Percentiles rank a stretch among this genome's conserved stretches.
phyloP scores from a whole-genome alignment of 768 basidiomycete species.

The Boletales sp. region DNA sequence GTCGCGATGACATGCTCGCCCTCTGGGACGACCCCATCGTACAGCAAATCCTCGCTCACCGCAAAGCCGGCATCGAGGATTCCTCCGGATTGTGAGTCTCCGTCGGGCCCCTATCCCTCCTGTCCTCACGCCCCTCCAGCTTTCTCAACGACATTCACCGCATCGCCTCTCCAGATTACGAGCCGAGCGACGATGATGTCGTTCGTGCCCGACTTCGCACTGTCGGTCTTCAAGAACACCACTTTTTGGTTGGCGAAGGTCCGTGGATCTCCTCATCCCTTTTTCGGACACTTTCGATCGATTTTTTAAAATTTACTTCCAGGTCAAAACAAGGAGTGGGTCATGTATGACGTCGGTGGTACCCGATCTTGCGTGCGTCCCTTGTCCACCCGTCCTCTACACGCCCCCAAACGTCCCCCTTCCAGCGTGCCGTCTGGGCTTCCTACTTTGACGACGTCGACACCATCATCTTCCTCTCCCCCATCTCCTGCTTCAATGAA shows the following conservation, averaged over 20 bases:
- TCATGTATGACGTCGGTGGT: slow-evolving; percentile 80
- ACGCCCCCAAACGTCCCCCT: slow-evolving; percentile 3
- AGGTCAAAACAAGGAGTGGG: slow-evolving; percentile 72
- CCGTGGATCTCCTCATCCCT: neutral
- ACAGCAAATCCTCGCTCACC: slow-evolving; percentile 52
- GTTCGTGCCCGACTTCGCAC: slow-evolving; percentile 77
- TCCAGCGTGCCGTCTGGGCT: slow-evolving; percentile 70
- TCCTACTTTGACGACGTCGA: slow-evolving; percentile 81
- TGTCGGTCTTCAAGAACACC: slow-evolving; percentile 73
- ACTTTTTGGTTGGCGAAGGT: slow-evolving; percentile 65
- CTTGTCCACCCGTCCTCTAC: neutral
- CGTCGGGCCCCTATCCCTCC: slow-evolving; percentile 5
- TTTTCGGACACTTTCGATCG: too few relatives aligned
- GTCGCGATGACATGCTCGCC: slow-evolving; percentile 61
- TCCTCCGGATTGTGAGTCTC: slow-evolving; percentile 67
- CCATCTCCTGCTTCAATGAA: slow-evolving; percentile 81
- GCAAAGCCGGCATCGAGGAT: slow-evolving; percentile 61
- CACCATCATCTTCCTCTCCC: slow-evolving; percentile 75
- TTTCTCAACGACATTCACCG: slow-evolving; percentile 69
- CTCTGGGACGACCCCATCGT: slow-evolving; percentile 68
- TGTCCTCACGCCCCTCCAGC: slow-evolving; percentile 23
- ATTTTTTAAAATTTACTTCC: neutral
- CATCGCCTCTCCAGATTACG: slow-evolving; percentile 58
- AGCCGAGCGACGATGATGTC: slow-evolving; percentile 73
- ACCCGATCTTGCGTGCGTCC: slow-evolving; percentile 57